Evolutionary conservation across 2,329 filamentous ascomycete genomes (phyloP), one percentile per base, ranked within the genome.

Genomic region (Penicillium sp.): DNA sequence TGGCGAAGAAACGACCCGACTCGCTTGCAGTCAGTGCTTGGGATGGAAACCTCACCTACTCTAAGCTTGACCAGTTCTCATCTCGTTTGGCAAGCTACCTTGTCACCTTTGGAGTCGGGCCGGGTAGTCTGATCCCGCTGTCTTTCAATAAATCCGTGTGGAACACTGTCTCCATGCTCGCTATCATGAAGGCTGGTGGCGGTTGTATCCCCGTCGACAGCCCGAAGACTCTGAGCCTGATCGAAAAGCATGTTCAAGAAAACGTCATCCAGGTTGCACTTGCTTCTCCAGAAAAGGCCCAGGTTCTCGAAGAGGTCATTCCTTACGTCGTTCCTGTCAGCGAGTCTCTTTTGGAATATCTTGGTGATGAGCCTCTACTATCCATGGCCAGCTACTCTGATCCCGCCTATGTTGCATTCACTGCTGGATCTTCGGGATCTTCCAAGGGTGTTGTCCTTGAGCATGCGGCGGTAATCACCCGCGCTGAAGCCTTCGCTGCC

Each of bases 221-320:
- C 2, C 64, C 68, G 0, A 53, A 67, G 16, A 59, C 55, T 1
- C 69, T 71, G 48, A 57, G 60, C 18, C 65, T 70, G 1, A 64
- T 78, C 26, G 70, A 77, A 33, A 69, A 68, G 2, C 72, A 74
- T 54, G 61, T 77, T 11, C 60, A 71, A n/a, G 71, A 76, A 16
- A 71, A 73, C n/a, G 56, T 60, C 13, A 71, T 74, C 1, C 71
- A 74, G 24, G 65, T 78, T 19, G 75, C 75, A 0, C 59, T 79
- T 4, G 75, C 75, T 1, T 73, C 75, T 1, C 67, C 71, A 0
- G 52, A 64, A 14, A 71, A 71, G 16, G 68, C 71, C 3, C 69
- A 74, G 9, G 63, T 73, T 2, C 74, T 79, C 10, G 74, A 79
- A 45, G 72, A 73, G 31, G 69, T 70, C 2, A 72, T 76, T 3